Conservation (phyloP, 257 asterid genomes). For the Prunella vulgaris region DNA sequence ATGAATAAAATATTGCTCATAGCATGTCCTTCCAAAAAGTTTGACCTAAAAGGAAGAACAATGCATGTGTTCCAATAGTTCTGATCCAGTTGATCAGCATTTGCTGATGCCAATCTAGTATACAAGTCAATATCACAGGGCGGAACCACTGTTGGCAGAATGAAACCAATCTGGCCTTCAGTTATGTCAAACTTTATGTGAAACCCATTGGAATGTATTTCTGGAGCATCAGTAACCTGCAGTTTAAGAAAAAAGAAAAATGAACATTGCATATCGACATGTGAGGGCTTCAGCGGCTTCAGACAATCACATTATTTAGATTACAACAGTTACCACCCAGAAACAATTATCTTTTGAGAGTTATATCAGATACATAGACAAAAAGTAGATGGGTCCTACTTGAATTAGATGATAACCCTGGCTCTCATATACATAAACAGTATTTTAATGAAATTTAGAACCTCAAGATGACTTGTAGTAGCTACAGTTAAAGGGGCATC, state of each 20-base stretch:
- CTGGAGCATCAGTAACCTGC: conserved; percentile 95
- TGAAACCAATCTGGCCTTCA: conserved; percentile 93
- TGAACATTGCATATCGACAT: not conserved
- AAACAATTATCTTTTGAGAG: not conserved
- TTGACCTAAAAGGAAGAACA: conserved; percentile 79
- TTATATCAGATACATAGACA: not conserved
- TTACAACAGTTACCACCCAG: not conserved
- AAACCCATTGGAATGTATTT: conserved; percentile 90
- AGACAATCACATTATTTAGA: not conserved
- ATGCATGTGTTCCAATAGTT: conserved; percentile 83
- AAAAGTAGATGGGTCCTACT: not conserved
- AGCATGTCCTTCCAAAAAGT: conserved; percentile 41
- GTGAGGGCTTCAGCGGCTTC: conserved; percentile 5
- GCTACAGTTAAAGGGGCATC: conserved; percentile 4
- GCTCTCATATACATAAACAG: not conserved
- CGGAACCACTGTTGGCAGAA: conserved; percentile 82
- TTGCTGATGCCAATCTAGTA: conserved; percentile 48
- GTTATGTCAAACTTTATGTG: conserved; percentile 88
- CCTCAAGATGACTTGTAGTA: not conserved
- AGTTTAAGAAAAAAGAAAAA: conserved; percentile 6
- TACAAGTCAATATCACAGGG: conserved; percentile 68
- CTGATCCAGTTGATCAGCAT: conserved; percentile 32
- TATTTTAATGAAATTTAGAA: not conserved
- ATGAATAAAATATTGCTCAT: conserved; percentile 65
- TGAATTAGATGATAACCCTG: not conserved